Evolutionary conservation across 2,329 filamentous ascomycete species (phyloP), one percentile per base, ranked within the genome.

Genomic region (Neofusicoccum sp.): DNA sequence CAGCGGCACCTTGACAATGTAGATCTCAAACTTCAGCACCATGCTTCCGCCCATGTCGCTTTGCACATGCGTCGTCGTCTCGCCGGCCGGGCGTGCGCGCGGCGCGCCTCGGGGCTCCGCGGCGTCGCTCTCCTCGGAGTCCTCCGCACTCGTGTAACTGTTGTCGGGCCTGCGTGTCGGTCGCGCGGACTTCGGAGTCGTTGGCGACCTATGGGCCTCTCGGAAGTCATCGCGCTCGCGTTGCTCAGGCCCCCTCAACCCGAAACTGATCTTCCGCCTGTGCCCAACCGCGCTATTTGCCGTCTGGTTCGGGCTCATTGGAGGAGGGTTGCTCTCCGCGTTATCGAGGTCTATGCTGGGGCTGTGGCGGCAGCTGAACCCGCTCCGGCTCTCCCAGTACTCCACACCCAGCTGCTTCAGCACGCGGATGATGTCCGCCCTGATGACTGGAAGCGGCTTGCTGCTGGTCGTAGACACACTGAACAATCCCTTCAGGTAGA

Each of bases 381-480:
- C 95, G 45, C 93, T 93, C 73, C 90, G 91, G 72, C 98, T 96
- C 75, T 98, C 93, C 3, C 83, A 86, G 71, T 90, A 97, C 11
- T 96, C 89, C n/a, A 98, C 91, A 14, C 90, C 90, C 14, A 98
- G 84, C 72, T 93, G 88, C 66, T 87, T 89, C 57, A 99, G 78
- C 2, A 98, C 95, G 53, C 93, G 85, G 70, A 96, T 96, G 67
- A 99, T 90, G 71, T 99, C 95, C 6, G 86, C 81, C 40, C 93
- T 87, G 64, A 99, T 99, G 62, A 91, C 86, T 1, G 87, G 81
- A 9, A 98, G 85, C 1, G 93, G 91, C 71, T 96, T 96, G 70
- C 88, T 95, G 61, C 92, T 97, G 6, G 95, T 99, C 0, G 95
- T 99, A 3, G 91, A 96, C 58, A 98, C 95, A 69, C 93, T 98